Conservation (phyloP, 306 rosid genomes). For the Rosa multiflora region DNA sequence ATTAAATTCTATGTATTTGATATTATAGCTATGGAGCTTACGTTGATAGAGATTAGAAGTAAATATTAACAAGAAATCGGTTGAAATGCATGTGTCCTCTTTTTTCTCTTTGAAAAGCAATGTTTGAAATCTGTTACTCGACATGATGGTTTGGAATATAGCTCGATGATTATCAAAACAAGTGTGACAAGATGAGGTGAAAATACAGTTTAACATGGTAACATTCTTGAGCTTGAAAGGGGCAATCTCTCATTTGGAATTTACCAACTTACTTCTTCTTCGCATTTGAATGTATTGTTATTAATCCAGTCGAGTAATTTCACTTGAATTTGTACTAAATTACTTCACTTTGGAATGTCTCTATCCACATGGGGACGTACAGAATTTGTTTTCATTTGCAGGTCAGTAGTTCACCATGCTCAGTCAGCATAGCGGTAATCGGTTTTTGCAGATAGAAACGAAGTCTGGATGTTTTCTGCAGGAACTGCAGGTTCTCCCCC, state of each 20-base stretch:
- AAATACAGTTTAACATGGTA: background rate
- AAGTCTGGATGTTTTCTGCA: constrained; percentile 48
- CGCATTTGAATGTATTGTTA: background rate
- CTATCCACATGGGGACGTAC: background rate
- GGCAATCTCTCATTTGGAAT: background rate
- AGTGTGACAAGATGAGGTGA: background rate
- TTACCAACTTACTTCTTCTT: background rate
- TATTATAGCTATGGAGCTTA: background rate
- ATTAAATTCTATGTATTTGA: background rate
- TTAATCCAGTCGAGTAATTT: background rate
- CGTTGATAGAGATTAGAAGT: background rate
- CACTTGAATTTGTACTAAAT: background rate
- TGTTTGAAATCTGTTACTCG: background rate
- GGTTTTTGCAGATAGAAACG: constrained; percentile 45
- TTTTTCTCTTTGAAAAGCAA: background rate
- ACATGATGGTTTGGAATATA: background rate
- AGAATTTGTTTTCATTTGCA: constrained; percentile 9
- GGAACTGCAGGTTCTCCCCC: constrained; percentile 62
- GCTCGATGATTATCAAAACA: background rate
- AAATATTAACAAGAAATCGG: background rate
- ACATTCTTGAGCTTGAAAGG: background rate
- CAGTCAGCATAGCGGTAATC: constrained; percentile 33
- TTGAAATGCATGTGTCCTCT: background rate
- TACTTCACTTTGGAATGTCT: background rate
- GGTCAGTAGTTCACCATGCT: constrained; percentile 39